Evolutionary conservation across 805 yeast species (phyloP).

Genomic region (Candida arabinofermentans): DNA sequence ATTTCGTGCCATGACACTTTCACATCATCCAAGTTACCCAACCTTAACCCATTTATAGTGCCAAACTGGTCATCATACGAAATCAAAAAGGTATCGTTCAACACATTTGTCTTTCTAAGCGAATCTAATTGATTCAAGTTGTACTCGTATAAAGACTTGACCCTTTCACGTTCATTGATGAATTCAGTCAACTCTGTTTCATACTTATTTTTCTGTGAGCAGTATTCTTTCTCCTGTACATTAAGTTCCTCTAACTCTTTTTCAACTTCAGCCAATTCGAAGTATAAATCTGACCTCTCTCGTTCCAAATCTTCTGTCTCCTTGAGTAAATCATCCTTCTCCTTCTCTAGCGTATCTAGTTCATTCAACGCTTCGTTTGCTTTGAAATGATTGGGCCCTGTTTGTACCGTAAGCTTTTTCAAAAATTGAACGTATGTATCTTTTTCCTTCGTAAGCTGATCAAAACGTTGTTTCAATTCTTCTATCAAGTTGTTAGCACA

Average conservation of each 20-base stretch:
- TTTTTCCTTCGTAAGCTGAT: conserved; percentile 69
- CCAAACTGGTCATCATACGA: conserved; percentile 84
- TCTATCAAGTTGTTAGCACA: conserved; percentile 68
- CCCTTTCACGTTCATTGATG: conserved; percentile 53
- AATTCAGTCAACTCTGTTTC: conserved; percentile 51
- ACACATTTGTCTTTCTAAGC: conserved; percentile 74
- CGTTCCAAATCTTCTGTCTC: conserved; percentile 41
- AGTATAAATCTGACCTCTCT: conserved; percentile 41
- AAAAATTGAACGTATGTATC: conserved; percentile 74
- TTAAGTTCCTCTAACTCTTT: conserved; percentile 34
- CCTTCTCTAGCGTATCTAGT: conserved; percentile 39
- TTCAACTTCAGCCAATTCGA: conserved; percentile 44
- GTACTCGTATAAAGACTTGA: conserved; percentile 58
- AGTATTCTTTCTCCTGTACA: conserved; percentile 42
- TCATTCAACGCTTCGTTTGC: conserved; percentile 44
- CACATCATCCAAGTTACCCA: conserved; percentile 62
- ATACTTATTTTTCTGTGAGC: conserved; percentile 48
- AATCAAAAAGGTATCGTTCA: conserved; percentile 76
- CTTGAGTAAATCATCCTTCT: conserved; percentile 33
- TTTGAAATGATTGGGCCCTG: conserved; percentile 39
- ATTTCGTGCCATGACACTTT: conserved; percentile 87
- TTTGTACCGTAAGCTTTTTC: conserved; percentile 59
- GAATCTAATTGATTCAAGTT: conserved; percentile 65
- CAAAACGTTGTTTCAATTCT: conserved; percentile 65
- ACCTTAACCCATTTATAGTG: conserved; percentile 76